phyloP scores from a whole-genome alignment of 441 rosid species.

The Flueggea neowawraea region DNA sequence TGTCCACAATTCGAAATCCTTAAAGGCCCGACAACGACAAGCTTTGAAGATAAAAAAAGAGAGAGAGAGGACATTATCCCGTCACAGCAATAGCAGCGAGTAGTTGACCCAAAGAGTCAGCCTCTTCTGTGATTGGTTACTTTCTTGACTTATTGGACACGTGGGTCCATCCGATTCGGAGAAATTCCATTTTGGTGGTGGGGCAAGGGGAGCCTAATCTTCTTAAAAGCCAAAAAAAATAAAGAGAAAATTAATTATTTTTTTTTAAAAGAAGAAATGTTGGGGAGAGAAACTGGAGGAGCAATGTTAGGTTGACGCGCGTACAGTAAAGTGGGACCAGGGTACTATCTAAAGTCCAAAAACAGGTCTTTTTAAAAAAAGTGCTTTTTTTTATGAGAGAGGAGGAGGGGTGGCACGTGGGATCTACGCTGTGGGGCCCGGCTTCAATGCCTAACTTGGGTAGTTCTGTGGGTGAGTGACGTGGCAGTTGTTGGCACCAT shows the following conservation, averaged over 20 bases:
- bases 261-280: background rate
- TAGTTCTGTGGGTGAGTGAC: conserved; percentile 20
- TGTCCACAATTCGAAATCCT: conserved; percentile 17
- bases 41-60: conserved; percentile 24
- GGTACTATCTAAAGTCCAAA: conserved; percentile 31
- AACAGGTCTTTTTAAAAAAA: background rate
- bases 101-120: conserved; percentile 35
- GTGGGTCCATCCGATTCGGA: conserved; percentile 49
- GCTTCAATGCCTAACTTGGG: conserved; percentile 22
- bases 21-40: conserved; percentile 40
- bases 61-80: background rate
- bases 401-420: conserved; percentile 32
- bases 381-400: too few species aligned
- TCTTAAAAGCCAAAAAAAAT: too few species aligned
- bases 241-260: too few species aligned
- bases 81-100: conserved; percentile 1
- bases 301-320: conserved; percentile 41
- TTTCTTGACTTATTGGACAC: conserved; percentile 50
- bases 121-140: conserved; percentile 55
- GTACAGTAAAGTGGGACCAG: conserved; percentile 25
- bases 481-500: conserved; percentile 13
- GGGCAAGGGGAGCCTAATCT: conserved; percentile 6
- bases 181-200: conserved; percentile 35
- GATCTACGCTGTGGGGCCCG: conserved; percentile 27
- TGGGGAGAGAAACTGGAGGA: background rate